Conservation (phyloP, 805 yeast genomes). For the Ogataea naganishii region DNA sequence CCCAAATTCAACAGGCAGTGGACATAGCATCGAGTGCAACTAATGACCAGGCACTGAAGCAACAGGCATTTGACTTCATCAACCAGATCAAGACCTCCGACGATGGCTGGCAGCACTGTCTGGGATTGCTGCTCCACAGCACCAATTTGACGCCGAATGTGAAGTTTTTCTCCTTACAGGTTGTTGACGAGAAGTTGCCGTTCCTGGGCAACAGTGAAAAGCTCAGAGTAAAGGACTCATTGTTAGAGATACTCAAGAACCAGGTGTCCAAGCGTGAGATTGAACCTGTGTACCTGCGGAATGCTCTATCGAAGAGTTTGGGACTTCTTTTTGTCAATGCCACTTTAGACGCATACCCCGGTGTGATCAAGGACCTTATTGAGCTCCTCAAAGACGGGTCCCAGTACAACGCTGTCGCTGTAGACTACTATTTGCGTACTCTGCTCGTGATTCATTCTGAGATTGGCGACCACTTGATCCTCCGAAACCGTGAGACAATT, state of each 20-base stretch:
- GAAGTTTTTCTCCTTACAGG: slow-evolving; percentile 63
- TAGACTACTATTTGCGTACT: slow-evolving; percentile 71
- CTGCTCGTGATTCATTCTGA: slow-evolving; percentile 75
- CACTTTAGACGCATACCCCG: slow-evolving; percentile 40
- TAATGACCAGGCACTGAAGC: slow-evolving; percentile 51
- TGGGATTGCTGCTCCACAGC: slow-evolving; percentile 33
- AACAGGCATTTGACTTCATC: slow-evolving; percentile 49
- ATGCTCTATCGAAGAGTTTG: slow-evolving; percentile 49
- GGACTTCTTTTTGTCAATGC: slow-evolving; percentile 41
- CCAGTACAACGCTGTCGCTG: slow-evolving; percentile 29
- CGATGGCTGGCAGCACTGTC: slow-evolving; percentile 48
- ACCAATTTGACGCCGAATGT: slow-evolving; percentile 38
- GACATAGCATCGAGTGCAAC: slow-evolving; percentile 70
- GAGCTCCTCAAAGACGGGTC: slow-evolving; percentile 21
- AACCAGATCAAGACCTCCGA: slow-evolving; percentile 43
- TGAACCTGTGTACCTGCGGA: slow-evolving; percentile 38
- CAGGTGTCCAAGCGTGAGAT: slow-evolving; percentile 14
- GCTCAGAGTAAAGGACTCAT: slow-evolving; percentile 32
- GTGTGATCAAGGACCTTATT: slow-evolving; percentile 41
- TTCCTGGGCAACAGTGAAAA: slow-evolving; percentile 37
- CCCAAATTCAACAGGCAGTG: slow-evolving; percentile 83
- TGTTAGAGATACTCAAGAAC: slow-evolving; percentile 36
- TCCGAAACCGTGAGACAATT: slow-evolving; percentile 52
- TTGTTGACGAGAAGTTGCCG: slow-evolving; percentile 49
- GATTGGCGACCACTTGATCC: slow-evolving; percentile 85